phyloP scores from a whole-genome alignment of 768 basidiomycete genomes.

The Calocybe gangraenosa region DNA sequence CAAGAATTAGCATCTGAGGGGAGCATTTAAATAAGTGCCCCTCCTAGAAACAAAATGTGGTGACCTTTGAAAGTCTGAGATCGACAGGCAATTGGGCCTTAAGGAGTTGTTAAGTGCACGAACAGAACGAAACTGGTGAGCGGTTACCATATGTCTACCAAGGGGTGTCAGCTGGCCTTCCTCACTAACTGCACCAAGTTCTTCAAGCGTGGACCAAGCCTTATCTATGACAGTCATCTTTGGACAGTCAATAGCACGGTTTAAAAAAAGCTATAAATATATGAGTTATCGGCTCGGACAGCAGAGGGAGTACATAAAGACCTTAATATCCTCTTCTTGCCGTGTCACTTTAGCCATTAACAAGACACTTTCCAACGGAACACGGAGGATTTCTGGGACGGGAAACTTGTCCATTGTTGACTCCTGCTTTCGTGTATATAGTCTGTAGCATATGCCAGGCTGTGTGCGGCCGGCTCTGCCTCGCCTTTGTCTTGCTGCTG shows the following conservation, averaged over 20 bases:
- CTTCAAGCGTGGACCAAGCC: slow-evolving; percentile 68
- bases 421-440: slow-evolving; percentile 77
- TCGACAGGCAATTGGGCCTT: slow-evolving; percentile 87
- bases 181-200: slow-evolving; percentile 73
- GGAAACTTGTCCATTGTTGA: slow-evolving; percentile 67
- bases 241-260: slow-evolving; percentile 82
- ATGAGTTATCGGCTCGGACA: neutral
- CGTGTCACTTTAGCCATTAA: slow-evolving; percentile 79
- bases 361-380: slow-evolving; percentile 79
- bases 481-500: slow-evolving; percentile 78
- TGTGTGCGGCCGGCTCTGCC: slow-evolving; percentile 89
- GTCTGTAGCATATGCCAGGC: slow-evolving; percentile 81
- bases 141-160: slow-evolving; percentile 69
- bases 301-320: slow-evolving; percentile 22
- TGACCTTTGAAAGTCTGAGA: slow-evolving; percentile 79
- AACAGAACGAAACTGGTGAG: neutral
- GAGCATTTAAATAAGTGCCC: neutral
- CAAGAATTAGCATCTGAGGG: slow-evolving; percentile 82
- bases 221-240: slow-evolving; percentile 68
- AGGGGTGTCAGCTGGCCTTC: slow-evolving; percentile 71
- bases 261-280: slow-evolving; percentile 50
- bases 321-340: slow-evolving; percentile 76
- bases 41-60: neutral
- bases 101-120: slow-evolving; percentile 4
- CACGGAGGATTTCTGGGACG: slow-evolving; percentile 83